phyloP scores from a whole-genome alignment of 2,329 filamentous ascomycete genomes.

The Ophiostoma quercus region DNA sequence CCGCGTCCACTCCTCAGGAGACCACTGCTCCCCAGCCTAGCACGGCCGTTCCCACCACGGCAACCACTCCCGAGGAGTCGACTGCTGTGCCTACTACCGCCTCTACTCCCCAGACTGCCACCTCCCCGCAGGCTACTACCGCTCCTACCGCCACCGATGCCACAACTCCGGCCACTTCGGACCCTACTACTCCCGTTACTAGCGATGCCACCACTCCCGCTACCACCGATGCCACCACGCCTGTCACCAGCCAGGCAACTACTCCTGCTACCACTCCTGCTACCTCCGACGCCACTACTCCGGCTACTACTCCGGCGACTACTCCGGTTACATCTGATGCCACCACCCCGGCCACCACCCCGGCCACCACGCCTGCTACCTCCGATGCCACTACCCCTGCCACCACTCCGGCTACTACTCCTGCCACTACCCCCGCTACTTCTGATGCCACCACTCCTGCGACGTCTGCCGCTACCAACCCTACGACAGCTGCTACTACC shows the following conservation, averaged over 20 bases:
- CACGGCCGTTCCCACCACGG: neutral
- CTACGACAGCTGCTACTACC: neutral
- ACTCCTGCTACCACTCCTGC: neutral
- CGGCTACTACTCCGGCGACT: neutral
- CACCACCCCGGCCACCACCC: neutral
- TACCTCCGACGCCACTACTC: neutral
- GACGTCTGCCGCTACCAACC: neutral
- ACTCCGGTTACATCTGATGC: neutral
- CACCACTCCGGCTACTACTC: neutral
- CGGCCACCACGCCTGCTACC: neutral
- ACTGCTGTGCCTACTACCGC: neutral
- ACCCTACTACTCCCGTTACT: neutral
- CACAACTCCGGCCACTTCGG: no score
- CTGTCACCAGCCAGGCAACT: neutral
- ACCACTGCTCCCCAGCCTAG: neutral
- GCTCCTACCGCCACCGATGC: neutral
- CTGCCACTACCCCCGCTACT: neutral
- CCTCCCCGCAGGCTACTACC: neutral
- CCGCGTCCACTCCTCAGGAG: neutral
- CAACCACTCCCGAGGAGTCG: neutral
- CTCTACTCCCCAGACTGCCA: neutral
- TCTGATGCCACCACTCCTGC: neutral
- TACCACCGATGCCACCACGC: neutral
- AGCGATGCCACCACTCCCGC: neutral
- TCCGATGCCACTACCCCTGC: neutral